Percentiles rank a stretch among this genome's conserved stretches.
These are phyloP conservation scores for Neolecta irregularis DNA, from an alignment of 1,139 yeast species.

Conservation along the genomic window DNA sequence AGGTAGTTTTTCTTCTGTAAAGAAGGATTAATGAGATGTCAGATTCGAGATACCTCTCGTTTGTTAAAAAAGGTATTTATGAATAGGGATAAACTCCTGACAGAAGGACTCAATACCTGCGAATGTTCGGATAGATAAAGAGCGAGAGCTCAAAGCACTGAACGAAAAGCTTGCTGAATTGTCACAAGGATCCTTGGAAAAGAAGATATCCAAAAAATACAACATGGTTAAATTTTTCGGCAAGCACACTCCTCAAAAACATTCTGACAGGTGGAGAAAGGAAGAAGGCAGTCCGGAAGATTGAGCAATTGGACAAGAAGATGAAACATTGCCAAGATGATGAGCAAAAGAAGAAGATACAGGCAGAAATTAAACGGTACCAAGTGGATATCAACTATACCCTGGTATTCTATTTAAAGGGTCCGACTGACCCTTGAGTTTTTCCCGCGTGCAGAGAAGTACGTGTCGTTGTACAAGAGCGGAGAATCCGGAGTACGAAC, in stretches of 20 bases:
- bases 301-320: slow-evolving; percentile 51
- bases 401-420: not conserved
- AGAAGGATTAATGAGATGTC: slow-evolving; percentile 39
- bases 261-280: slow-evolving; percentile 33
- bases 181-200: slow-evolving; percentile 36
- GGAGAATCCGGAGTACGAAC: slow-evolving; percentile 2
- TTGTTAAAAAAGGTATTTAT: slow-evolving; percentile 28
- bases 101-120: slow-evolving; percentile 51
- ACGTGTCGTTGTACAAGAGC: slow-evolving; percentile 13
- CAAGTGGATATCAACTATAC: slow-evolving; percentile 11
- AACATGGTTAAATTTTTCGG: slow-evolving; percentile 81
- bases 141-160: slow-evolving; percentile 8
- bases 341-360: slow-evolving; percentile 4
- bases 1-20: not conserved
- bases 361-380: slow-evolving; percentile 5
- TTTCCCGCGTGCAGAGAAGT: slow-evolving; percentile 11
- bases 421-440: not conserved
- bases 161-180: slow-evolving; percentile 24
- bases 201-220: slow-evolving; percentile 56
- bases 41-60: slow-evolving; percentile 74
- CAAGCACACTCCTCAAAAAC: slow-evolving; percentile 1
- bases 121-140: slow-evolving; percentile 49
- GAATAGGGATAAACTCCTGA: slow-evolving; percentile 10
- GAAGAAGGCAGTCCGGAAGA: slow-evolving; percentile 67
- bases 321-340: slow-evolving; percentile 37